These are phyloP conservation scores for Brassica hybrid DNA, from an alignment of 441 rosid species.

Conservation along the genomic window DNA sequence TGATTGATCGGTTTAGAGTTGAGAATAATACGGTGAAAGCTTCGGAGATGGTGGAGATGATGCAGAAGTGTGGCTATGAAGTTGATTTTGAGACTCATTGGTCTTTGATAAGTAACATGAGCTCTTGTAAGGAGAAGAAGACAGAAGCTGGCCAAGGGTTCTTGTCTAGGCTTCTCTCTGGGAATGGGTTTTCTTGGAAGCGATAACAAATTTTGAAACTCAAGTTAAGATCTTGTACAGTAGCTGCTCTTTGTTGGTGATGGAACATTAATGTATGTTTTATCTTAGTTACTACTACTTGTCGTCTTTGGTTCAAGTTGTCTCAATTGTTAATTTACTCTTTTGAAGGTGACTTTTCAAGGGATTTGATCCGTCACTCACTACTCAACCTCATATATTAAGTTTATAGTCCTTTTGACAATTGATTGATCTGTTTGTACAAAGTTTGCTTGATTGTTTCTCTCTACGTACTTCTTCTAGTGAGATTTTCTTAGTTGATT, in stretches of 20 bases:
- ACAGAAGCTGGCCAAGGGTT: constrained; percentile 54
- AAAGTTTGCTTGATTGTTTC: constrained; percentile 8
- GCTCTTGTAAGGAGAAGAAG: constrained; percentile 43
- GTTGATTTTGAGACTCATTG: constrained; percentile 79
- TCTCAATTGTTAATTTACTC: constrained; percentile 16
- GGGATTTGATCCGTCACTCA: constrained; percentile 24
- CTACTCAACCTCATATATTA: background rate
- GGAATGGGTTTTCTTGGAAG: constrained; percentile 57
- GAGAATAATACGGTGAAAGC: constrained; percentile 68
- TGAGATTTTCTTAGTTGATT: constrained; percentile 17
- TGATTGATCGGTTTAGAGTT: constrained; percentile 54
- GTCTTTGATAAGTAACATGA: constrained; percentile 78
- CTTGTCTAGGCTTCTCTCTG: constrained; percentile 73
- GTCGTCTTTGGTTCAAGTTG: constrained; percentile 11
- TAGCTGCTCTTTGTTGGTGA: constrained; percentile 29
- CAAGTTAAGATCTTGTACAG: background rate
- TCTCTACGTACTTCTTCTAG: background rate
- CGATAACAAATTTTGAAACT: background rate
- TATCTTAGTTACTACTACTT: background rate
- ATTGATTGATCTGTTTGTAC: constrained; percentile 17
- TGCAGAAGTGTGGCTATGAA: constrained; percentile 67
- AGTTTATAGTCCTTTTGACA: constrained; percentile 14
- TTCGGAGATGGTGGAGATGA: constrained; percentile 62
- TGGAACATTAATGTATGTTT: background rate
- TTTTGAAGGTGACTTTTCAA: too few relatives aligned